Base-by-base conservation (phyloP, 176 grass and related monocot genomes). In the Phyllostachys edulis region DNA sequence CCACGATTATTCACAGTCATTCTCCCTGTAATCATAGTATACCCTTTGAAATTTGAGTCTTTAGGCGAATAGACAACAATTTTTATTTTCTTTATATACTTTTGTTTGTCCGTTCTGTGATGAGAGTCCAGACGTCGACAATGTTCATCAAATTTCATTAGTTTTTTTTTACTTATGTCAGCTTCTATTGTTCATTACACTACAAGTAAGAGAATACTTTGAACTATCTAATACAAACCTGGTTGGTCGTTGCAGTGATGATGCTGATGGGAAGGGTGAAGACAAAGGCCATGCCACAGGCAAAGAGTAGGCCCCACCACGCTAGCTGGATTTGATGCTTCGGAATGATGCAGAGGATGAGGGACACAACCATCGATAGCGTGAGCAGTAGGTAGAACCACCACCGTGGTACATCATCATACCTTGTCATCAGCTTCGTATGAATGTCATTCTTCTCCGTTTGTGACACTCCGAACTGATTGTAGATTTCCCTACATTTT, bases 201-300 rank as follows among this genome's bases (percentile, higher is more conserved):
- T 34, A 2, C 32, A 34, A 34, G 32, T 34, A 34, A 34, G 32
- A 17, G 0, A 50, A 40, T 75, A 65, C 32, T 5, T 83, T 0
- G 34, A 49, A 23, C 55, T 40, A 40, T 40, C 39, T 6, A 40
- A 40, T 40, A 40, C 39, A 40, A 6, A 40, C 4, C 89, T 91
- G 89, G 56, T 94, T 94, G 69, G 92, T 91, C 26, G 92, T 91
- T 5, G 92, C 92, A 10, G 57, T 88, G 17, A 94, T 94, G 56
- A 94, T 91, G 73, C 89, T 89, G 52, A 94, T 78, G 5, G 89
- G 92, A 32, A 94, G 84, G 26, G 92, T 94, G 54, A 94, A 77
- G 29, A 94, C 5, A 60, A 88, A 94, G 44, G 92, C 84, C 57
- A 94, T 81, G 26, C 75, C 89, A 17, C 87, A 94, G 2, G 92